A percentile compares a stretch with the other conserved stretches of the same genome.
Evolutionary conservation across 192 early-diverging fungal genomes (phyloP).

Genomic region (Backusella macrospora): DNA sequence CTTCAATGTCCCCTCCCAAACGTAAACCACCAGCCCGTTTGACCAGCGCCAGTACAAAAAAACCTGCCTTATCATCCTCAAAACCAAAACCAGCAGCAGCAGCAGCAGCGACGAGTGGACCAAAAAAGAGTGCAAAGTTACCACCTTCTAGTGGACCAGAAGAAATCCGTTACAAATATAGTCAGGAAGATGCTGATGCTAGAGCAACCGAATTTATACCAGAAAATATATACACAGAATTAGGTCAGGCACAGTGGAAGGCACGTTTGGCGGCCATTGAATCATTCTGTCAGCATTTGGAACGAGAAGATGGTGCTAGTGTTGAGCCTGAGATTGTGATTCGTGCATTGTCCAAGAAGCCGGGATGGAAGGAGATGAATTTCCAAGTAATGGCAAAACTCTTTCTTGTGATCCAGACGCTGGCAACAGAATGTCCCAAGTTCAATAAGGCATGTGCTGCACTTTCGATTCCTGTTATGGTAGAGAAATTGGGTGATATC

Average conservation of each 20-base stretch:
- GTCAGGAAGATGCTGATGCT: slow-evolving; percentile 73
- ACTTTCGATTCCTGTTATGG: slow-evolving; percentile 66
- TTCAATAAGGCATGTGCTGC: slow-evolving; percentile 77
- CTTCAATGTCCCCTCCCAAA: slow-evolving; percentile 39
- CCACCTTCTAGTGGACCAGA: slow-evolving; percentile 55
- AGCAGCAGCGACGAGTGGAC: slow-evolving; percentile 36
- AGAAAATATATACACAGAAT: slow-evolving; percentile 58
- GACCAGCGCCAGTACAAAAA: slow-evolving; percentile 42
- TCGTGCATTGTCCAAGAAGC: slow-evolving; percentile 77
- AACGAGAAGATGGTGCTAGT: slow-evolving; percentile 45
- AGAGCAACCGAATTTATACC: slow-evolving; percentile 65
- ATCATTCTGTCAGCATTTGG: slow-evolving; percentile 68
- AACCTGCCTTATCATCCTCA: slow-evolving; percentile 38
- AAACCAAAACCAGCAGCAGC: slow-evolving; percentile 39
- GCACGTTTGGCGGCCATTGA: slow-evolving; percentile 83
- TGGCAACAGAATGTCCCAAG: slow-evolving; percentile 62
- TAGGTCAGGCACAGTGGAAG: slow-evolving; percentile 86
- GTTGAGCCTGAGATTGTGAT: slow-evolving; percentile 85
- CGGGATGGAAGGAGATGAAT: slow-evolving; percentile 98
- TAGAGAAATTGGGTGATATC: slow-evolving; percentile 94
- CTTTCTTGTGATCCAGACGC: slow-evolving; percentile 73
- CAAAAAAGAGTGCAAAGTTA: slow-evolving; percentile 42
- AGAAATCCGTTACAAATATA: slow-evolving; percentile 68
- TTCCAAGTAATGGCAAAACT: slow-evolving; percentile 86
- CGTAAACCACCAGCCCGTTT: slow-evolving; percentile 39